Base-by-base conservation (phyloP, 108 stramenopile species). In the Nannochloropsis salina region DNA sequence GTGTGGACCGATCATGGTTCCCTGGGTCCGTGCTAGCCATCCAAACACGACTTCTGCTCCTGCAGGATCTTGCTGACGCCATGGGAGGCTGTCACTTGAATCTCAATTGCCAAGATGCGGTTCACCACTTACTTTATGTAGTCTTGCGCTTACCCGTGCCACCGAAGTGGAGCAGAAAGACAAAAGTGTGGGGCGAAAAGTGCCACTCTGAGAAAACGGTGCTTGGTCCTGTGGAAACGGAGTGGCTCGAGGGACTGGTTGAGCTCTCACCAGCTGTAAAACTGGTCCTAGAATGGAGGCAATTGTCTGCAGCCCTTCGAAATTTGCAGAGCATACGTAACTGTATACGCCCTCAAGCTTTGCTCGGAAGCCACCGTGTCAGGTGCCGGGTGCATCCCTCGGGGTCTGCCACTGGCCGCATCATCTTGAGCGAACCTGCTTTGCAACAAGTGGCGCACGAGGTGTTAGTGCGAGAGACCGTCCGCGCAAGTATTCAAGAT, bases 41-140 rank as follows among this genome's bases (percentile, higher is more conserved):
- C 15, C 61, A 74, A n/a, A n/a, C 15, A 6, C 61, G 61, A 15
- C 61, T 74, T n/a, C n/a, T 74, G 61, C n/a, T 74, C 20, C 61
- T 74, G 61, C 61, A 74, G n/a, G 61, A 74, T n/a, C 61, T 74
- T n/a, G 61, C 61, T n/a, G 61, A 74, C 61, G 61, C 61, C 61
- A n/a, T 74, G 15, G 61, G 61, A n/a, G 61, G 61, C 0, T 74
- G 4, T 74, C 61, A 74, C 61, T n/a, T 74, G 20, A 74, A 74
- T 6, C 61, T 74, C 61, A 74, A 74, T 6, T 74, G 61, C n/a
- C 61, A 74, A 74, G 61, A 74, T n/a, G 15, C 61, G 15, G 61
- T 74, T 6, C 61, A 74, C n/a, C 61, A 74, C n/a, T 74, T 74
- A n/a, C 61, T 74, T 74, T 74, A 74, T n/a, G 6, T 74, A 1